phyloP scores from a whole-genome alignment of 2,329 filamentous ascomycete species.

The Penicillium occitanis region DNA sequence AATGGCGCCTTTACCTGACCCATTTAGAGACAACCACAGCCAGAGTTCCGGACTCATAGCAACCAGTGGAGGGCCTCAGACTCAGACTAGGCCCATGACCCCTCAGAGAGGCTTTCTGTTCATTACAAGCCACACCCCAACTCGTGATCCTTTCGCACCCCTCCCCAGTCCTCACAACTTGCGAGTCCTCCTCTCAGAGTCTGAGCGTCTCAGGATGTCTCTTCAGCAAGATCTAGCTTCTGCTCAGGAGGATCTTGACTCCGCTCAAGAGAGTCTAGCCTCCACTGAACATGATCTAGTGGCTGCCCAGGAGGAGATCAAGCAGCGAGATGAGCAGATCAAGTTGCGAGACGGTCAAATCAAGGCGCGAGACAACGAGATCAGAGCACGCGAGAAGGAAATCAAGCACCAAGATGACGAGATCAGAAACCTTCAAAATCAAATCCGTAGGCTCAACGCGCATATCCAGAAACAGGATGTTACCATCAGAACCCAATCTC shows the following conservation, averaged over 20 bases:
- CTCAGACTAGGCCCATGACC: neutral
- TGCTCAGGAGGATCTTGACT: constrained; percentile 3
- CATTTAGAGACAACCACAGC: neutral
- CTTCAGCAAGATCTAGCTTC: constrained; percentile 14
- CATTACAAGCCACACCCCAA: neutral
- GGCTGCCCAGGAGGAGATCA: constrained; percentile 14
- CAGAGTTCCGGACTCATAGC: neutral
- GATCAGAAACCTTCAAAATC: constrained; percentile 17
- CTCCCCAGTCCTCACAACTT: neutral
- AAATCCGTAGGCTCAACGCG: constrained; percentile 24
- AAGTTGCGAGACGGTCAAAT: neutral
- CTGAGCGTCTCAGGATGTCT: neutral
- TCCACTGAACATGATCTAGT: neutral
- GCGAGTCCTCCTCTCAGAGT: neutral
- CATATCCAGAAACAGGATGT: constrained; percentile 26
- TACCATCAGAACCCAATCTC: constrained; percentile 31
- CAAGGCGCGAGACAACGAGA: neutral
- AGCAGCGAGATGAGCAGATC: neutral
- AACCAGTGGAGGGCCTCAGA: neutral
- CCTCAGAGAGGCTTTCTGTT: neutral
- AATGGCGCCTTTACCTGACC: neutral
- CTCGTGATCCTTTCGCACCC: neutral
- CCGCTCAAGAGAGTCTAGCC: constrained; percentile 15
- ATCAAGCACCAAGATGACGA: neutral
- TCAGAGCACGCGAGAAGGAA: neutral